Conservation (phyloP, 495 filamentous ascomycete species). For the Amphirosellinia nigrospora region DNA sequence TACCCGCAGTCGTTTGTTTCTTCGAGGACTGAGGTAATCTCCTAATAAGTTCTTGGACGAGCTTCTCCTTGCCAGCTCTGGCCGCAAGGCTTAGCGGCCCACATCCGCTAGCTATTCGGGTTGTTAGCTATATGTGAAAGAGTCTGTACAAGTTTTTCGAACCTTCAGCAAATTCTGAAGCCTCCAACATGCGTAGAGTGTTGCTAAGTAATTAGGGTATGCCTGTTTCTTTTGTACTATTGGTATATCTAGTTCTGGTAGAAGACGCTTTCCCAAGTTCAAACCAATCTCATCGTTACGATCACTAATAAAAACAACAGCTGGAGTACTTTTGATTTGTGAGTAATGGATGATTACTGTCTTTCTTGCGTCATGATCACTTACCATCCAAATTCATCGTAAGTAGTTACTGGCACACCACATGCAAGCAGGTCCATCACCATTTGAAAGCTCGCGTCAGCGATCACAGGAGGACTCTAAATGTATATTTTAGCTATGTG, state of each 20-base stretch:
- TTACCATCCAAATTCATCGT: background rate
- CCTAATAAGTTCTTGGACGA: background rate
- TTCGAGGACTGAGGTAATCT: background rate
- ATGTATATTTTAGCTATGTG: too few relatives aligned
- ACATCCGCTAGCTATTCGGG: background rate
- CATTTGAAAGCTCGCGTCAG: too few relatives aligned
- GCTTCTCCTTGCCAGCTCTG: background rate
- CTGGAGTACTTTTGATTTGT: too few relatives aligned
- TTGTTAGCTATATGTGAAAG: background rate
- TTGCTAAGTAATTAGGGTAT: too few relatives aligned
- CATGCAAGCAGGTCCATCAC: background rate
- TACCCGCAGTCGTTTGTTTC: background rate
- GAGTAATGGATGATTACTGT: too few relatives aligned
- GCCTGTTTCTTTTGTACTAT: too few relatives aligned
- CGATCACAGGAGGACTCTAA: too few relatives aligned
- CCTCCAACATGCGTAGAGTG: too few relatives aligned
- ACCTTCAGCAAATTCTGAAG: conserved; percentile 16
- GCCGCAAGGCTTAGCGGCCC: conserved; percentile 8
- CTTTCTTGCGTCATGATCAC: background rate
- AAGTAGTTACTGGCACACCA: background rate
- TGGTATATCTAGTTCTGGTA: too few relatives aligned
- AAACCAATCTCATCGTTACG: too few relatives aligned
- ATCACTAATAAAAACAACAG: too few relatives aligned
- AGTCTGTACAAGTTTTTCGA: background rate
- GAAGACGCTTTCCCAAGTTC: too few relatives aligned